These are phyloP conservation scores for Nakazawaea pomicola DNA, from an alignment of 805 yeast species.

Conservation along the genomic window DNA sequence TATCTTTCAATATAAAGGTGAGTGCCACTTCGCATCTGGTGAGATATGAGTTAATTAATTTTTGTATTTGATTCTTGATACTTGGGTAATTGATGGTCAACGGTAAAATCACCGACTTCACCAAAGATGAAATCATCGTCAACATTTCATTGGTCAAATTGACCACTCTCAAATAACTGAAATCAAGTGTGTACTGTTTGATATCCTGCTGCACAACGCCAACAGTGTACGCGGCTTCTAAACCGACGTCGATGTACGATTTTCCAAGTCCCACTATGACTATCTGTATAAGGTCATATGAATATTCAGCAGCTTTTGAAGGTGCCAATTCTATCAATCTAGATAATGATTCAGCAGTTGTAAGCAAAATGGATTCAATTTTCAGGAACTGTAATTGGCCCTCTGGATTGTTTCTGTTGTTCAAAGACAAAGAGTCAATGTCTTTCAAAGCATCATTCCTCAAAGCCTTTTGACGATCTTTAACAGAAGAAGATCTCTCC, in stretches of 20 bases:
- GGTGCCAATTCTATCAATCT: slow-evolving; percentile 73
- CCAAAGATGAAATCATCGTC: slow-evolving; percentile 62
- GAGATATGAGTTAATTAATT: slow-evolving; percentile 56
- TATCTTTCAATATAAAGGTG: slow-evolving; percentile 57
- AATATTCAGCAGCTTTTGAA: slow-evolving; percentile 51
- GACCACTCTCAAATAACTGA: slow-evolving; percentile 45
- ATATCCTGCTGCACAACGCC: slow-evolving; percentile 23
- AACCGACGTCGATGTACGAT: slow-evolving; percentile 66
- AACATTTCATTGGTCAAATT: slow-evolving; percentile 54
- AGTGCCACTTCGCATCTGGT: slow-evolving; percentile 59
- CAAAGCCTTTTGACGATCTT: slow-evolving; percentile 18
- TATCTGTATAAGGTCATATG: slow-evolving; percentile 63
- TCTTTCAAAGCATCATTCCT: slow-evolving; percentile 17
- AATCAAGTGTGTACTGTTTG: slow-evolving; percentile 29
- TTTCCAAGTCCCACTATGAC: slow-evolving; percentile 67
- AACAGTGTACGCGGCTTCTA: slow-evolving; percentile 57
- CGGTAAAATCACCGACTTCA: slow-evolving; percentile 72
- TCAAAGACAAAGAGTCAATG: slow-evolving; percentile 6
- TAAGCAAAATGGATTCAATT: slow-evolving; percentile 61
- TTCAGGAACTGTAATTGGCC: slow-evolving; percentile 33
- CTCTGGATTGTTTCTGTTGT: slow-evolving; percentile 6
- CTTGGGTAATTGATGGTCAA: slow-evolving; percentile 57
- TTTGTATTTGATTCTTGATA: slow-evolving; percentile 53
- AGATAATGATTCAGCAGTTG: slow-evolving; percentile 73
- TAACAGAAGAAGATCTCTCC: slow-evolving; percentile 36